Percentiles rank a stretch among this genome's conserved stretches.
Conservation (phyloP, 371 early-diverging fungal genomes). For the Sporodiniella umbellata region DNA sequence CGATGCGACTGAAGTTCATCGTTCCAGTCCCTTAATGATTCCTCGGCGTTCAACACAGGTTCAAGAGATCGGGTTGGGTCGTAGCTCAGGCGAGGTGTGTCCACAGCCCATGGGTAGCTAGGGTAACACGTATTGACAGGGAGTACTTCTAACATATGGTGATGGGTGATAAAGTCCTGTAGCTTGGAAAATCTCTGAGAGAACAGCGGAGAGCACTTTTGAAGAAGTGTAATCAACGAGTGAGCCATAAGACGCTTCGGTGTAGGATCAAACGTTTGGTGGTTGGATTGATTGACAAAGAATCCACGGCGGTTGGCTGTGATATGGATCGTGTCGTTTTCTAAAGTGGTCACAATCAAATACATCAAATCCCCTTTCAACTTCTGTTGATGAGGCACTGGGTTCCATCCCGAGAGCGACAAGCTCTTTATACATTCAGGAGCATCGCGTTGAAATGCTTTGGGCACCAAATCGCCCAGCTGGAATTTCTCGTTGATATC, state of each 20-base stretch:
- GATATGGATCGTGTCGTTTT: constrained; percentile 77
- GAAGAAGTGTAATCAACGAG: constrained; percentile 69
- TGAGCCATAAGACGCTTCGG: constrained; percentile 57
- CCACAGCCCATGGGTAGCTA: constrained; percentile 83
- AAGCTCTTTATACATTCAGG: constrained; percentile 76
- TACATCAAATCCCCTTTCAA: constrained; percentile 86
- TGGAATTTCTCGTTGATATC: constrained; percentile 47
- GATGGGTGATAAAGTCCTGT: constrained; percentile 62
- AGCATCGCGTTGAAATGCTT: constrained; percentile 46
- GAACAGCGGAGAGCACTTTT: constrained; percentile 71
- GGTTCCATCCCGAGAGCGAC: constrained; percentile 88
- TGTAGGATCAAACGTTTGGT: constrained; percentile 71
- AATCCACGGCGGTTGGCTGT: constrained; percentile 86
- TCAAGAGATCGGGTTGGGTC: constrained; percentile 72
- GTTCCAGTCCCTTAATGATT: constrained; percentile 91
- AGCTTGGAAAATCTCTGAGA: constrained; percentile 61
- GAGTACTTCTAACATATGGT: constrained; percentile 82
- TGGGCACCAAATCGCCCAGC: constrained; percentile 58
- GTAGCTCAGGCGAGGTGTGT: constrained; percentile 48
- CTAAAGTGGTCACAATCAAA: constrained; percentile 77
- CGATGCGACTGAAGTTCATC: constrained; percentile 90
- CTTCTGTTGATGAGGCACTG: constrained; percentile 76
- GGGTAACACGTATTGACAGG: constrained; percentile 65
- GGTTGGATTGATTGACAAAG: constrained; percentile 80
- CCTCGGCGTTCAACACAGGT: constrained; percentile 60